Percentiles rank a stretch among this genome's conserved stretches.
These are phyloP conservation scores for Globisporangium recalcitrans DNA, from an alignment of 352 stramenopile species.

Conservation along the genomic window DNA sequence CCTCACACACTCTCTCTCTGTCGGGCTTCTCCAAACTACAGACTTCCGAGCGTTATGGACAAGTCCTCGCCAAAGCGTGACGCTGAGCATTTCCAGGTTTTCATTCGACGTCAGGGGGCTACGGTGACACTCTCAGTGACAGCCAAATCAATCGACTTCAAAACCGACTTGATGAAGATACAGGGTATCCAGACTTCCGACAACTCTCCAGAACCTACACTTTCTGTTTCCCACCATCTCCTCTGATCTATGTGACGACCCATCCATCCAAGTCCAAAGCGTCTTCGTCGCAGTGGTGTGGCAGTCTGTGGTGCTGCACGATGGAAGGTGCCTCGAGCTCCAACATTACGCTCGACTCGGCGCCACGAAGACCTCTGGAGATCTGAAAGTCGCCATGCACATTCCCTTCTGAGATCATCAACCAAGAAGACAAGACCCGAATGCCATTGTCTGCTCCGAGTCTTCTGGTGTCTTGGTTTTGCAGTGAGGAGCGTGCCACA, in stretches of 20 bases:
- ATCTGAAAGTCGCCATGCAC: no score
- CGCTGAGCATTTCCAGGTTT: not conserved
- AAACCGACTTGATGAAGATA: conserved; percentile 2
- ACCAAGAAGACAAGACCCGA: no score
- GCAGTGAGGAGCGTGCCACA: not conserved
- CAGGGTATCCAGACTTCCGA: no score
- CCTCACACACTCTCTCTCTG: not conserved
- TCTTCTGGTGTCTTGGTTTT: not conserved
- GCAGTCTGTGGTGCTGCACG: not conserved
- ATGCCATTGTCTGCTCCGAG: no score
- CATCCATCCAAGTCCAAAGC: not conserved
- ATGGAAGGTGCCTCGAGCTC: not conserved
- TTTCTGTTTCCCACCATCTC: conserved; percentile 2
- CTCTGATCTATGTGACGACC: conserved; percentile 2
- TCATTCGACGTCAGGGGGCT: not conserved
- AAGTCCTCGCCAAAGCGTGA: not conserved
- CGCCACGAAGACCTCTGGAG: no score
- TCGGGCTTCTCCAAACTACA: no score
- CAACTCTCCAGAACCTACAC: not conserved
- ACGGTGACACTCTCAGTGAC: not conserved
- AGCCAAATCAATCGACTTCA: not conserved
- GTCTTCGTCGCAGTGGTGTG: no score
- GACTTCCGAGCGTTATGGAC: not conserved
- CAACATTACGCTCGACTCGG: not conserved
- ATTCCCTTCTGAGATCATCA: no score